Percentiles rank a stretch among this genome's conserved stretches.
phyloP scores from a whole-genome alignment of 2,329 filamentous ascomycete species.

The Calonectria henricotiae region DNA sequence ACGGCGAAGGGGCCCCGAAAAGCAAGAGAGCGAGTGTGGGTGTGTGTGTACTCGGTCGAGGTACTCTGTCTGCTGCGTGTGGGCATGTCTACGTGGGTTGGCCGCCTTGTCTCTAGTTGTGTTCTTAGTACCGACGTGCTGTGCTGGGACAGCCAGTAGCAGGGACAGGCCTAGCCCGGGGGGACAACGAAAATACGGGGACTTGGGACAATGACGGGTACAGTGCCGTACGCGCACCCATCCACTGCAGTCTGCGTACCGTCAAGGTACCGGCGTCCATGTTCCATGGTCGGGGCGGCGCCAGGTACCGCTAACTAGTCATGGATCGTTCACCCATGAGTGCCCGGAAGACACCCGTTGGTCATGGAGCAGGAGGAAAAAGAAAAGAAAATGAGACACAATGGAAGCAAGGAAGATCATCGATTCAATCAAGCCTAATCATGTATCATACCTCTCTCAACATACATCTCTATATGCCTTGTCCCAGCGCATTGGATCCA shows the following conservation, averaged over 20 bases:
- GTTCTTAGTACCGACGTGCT: conserved; percentile 31
- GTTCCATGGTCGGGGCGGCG: conserved; percentile 25
- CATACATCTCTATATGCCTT: not conserved
- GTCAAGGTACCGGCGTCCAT: conserved; percentile 12
- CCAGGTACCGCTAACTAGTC: conserved; percentile 39
- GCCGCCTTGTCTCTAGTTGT: conserved; percentile 25
- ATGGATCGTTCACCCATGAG: conserved; percentile 37
- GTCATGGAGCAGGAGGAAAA: conserved; percentile 10
- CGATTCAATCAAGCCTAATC: not conserved
- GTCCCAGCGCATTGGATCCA: conserved; percentile 1
- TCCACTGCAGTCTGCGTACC: not conserved
- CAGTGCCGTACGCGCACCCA: not conserved
- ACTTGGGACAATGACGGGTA: not conserved
- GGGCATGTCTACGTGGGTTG: conserved; percentile 30
- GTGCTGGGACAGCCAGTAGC: conserved; percentile 30
- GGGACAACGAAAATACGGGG: conserved; percentile 34
- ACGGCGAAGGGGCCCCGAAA: conserved; percentile 51
- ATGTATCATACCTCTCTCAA: not conserved
- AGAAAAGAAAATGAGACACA: not conserved
- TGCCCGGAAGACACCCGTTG: conserved; percentile 32
- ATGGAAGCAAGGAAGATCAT: not conserved
- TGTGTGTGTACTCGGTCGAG: conserved; percentile 28
- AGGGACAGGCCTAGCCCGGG: conserved; percentile 18
- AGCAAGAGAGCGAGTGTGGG: conserved; percentile 47
- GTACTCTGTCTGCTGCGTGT: conserved; percentile 23